Base-by-base conservation (phyloP, 768 basidiomycete genomes). In the Amyloporia xantha region DNA sequence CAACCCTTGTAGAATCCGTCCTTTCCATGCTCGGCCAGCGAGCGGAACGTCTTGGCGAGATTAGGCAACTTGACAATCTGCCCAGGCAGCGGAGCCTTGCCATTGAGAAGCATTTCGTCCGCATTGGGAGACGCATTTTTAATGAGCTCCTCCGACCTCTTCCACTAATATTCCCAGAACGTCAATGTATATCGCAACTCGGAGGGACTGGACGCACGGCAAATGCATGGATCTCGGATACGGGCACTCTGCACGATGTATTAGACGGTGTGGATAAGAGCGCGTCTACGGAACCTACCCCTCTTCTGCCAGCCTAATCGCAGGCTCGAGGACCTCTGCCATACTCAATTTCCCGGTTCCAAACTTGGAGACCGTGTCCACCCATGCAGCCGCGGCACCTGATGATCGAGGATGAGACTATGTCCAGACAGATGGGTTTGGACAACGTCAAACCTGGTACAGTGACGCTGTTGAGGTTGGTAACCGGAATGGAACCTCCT, bases 341-440 rank as follows among this genome's bases (percentile, higher is more conserved):
- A 84, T 55, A 1, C 68, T 70, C 3, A 86, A 48, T 51, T 78
- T 81, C 9, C 90, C 86, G 53, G 82, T 89, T 15, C 95, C 95
- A 47, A 96, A 81, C 33, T 71, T 70, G 51, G 88, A 78, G 27
- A 97, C 74, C 0, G 92, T 88, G 64, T 97, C 96, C 15, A 89
- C 72, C 94, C 95, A 98, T 13, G 92, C 92, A 27, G 92, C 89
- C 2, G 94, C 90, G n/a, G 89, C 86, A 44, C 95, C 93, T 78
- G 69, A 61, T 20, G 60, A 27, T 11, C 19, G 15, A 4, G 37
- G 10, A n/a, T 66, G 26, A 23, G 12, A 39, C 30, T 50, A 49
- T 13, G n/a, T n/a, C n/a, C n/a, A 33, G 5, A 12, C 20, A 17
- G 13, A 40, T 40, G 7, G 30, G 7, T 15, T 15, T 17, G 17